Base-by-base conservation (phyloP, 1,139 yeast genomes). In the Geotrichum bryndzae region DNA sequence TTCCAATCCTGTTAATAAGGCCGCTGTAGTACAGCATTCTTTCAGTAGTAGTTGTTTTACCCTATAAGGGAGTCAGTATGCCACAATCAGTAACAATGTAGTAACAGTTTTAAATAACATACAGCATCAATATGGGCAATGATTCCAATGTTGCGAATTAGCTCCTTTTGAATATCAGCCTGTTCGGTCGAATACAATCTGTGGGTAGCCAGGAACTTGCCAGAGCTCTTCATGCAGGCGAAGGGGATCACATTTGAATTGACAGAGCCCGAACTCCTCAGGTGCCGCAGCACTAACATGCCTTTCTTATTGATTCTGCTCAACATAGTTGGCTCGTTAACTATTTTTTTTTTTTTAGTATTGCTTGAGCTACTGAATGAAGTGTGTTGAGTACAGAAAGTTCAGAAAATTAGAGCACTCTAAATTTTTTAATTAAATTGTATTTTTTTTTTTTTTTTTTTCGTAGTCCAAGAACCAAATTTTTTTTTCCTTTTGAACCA, bases 21-120 rank as follows among this genome's bases (percentile, higher is more conserved):
- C 99, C 99, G 64, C 94, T 83, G 71, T 88, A 92, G 70, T 82
- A 94, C 25, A 94, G 82, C 92, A 94, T 88, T 60, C 99, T 78
- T 73, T 94, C 99, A 0, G 96, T 88, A 7, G 96, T 88, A 18
- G 96, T 88, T 15, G 96, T 88, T 71, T 88, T 89, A 1, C 96
- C 96, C 62, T 60, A 48, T 13, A 15, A 31, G 38, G 8, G 13
- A 5, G 60, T 46, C 25, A n/a, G 46, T 15, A 50, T 50, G 15
- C 7, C n/a, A n/a, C 7, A 5, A 50, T 18, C n/a, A 18, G 29
- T 50, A 11, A 50, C 13, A 18, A 51, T 18, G 8, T 18, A 41
- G n/a, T 57, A 8, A 52, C 58, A 27, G 31, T 3, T 6, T 27
- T 62, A 57, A 35, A 51, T 7, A 15, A 60, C 62, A 4, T 53